A percentile compares a stretch with the other conserved stretches of the same genome.
Conservation (phyloP, 176 grass and related monocot species). For the Triticum dicoccoides region DNA sequence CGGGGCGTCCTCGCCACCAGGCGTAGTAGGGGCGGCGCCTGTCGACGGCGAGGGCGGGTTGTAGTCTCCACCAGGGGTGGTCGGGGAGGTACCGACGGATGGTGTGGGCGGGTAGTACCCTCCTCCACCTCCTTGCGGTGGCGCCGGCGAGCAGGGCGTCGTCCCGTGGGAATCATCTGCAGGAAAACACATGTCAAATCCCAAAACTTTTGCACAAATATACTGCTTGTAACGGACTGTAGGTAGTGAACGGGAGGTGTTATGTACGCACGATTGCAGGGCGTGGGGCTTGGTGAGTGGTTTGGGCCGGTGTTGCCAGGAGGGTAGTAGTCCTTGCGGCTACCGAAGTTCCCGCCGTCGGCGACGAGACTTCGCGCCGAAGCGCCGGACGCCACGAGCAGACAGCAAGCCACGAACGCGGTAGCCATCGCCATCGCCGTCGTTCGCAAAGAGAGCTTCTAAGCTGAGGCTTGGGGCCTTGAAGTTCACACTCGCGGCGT, state of each 20-base stretch:
- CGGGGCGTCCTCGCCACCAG: too few species aligned
- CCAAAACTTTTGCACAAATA: neutral
- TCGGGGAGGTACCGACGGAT: neutral
- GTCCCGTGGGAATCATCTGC: slow-evolving; percentile 18
- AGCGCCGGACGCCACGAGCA: slow-evolving; percentile 6
- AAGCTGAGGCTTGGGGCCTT: neutral
- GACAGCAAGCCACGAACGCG: slow-evolving; percentile 19
- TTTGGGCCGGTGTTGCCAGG: neutral
- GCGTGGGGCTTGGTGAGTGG: slow-evolving; percentile 2
- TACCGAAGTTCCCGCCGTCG: slow-evolving; percentile 14
- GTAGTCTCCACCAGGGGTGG: neutral
- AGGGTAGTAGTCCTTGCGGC: slow-evolving; percentile 37
- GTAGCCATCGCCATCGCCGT: slow-evolving; percentile 16
- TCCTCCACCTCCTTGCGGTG: slow-evolving; percentile 11
- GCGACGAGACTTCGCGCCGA: neutral
- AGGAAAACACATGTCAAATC: neutral
- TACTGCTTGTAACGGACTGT: neutral
- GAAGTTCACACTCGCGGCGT: neutral
- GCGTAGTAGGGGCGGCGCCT: too few species aligned
- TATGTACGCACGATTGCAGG: neutral
- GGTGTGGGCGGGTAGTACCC: slow-evolving; percentile 1
- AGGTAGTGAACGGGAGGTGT: neutral
- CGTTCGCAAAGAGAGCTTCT: neutral
- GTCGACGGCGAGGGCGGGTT: slow-evolving; percentile 27
- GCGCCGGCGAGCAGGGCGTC: slow-evolving; percentile 19